Evolutionary conservation across 176 grass and related monocot genomes (phyloP), one percentile per base, ranked within the genome.

Genomic region (Phoenix dactylifera): DNA sequence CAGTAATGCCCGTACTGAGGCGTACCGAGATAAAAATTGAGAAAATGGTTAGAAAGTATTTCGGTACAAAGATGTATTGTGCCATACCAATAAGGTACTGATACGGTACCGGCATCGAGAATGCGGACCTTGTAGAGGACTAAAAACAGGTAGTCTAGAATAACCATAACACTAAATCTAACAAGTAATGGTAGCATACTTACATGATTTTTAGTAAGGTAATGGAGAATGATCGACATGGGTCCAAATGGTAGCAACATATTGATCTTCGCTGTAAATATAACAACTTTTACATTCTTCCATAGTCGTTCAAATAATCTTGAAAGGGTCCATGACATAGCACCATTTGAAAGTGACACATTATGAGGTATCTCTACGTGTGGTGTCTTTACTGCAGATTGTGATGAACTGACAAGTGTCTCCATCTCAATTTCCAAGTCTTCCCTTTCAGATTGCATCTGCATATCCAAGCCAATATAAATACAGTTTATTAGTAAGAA

Each of bases 191-290:
- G 58, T 22, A 76, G 23, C 26, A 50, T 12, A 69, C 75, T 90
- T 72, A 86, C 87, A 83, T 90, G 87, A 62, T 80, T 68, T 32
- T 60, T 74, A 14, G 87, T 80, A 53, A 70, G n/a, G 23, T 79
- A 82, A 70, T 90, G 72, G 1, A 86, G 82, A 60, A 68, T 6
- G 55, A 90, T 71, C 0, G 87, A 77, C 0, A 65, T 67, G 24
- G 87, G 87, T 2, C 83, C 87, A 25, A 90, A 86, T 0, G 72
- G 79, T 67, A 90, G 50, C 6, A 86, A 49, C 55, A 90, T 49
- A 23, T 86, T 86, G 67, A 90, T 83, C 76, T 86, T 86, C 0
- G 79, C 77, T 1, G 60, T 79, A 63, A 86, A 80, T 26, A 90
- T 71, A 59, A 90, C 68, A 18, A 71, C 62, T 77, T 49, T 86